Percentiles rank a stretch among this genome's conserved stretches.
Conservation (phyloP, 176 grass and related monocot species). For the Tillandsia fasciculata region DNA sequence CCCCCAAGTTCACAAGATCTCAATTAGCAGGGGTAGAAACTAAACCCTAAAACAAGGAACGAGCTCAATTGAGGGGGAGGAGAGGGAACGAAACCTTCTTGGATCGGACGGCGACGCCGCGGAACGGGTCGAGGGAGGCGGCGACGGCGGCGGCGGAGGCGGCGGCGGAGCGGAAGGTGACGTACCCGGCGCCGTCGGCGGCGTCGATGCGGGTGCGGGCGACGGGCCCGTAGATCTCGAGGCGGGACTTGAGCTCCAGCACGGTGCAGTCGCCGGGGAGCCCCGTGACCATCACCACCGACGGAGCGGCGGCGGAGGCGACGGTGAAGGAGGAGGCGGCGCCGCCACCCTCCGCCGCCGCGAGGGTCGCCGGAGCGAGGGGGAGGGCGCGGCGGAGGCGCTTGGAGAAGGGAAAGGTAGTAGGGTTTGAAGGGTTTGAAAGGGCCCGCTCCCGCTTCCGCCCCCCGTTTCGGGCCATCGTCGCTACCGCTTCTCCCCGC, state of each 20-base stretch:
- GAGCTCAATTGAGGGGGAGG: not conserved
- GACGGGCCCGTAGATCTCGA: slow-evolving; percentile 60
- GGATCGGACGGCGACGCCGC: slow-evolving; percentile 38
- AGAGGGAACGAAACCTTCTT: slow-evolving; percentile 36
- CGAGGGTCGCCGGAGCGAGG: not conserved
- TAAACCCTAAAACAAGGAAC: not conserved
- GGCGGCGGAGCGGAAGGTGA: slow-evolving; percentile 53
- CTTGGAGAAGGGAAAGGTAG: slow-evolving; percentile 24
- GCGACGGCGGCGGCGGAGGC: slow-evolving; percentile 46
- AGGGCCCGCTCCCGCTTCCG: slow-evolving; percentile 27
- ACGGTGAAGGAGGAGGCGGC: not conserved
- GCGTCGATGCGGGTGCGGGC: slow-evolving; percentile 56
- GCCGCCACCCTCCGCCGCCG: not conserved
- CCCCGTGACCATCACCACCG: slow-evolving; percentile 48
- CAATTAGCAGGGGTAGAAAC: not conserved
- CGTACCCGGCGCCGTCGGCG: slow-evolving; percentile 47
- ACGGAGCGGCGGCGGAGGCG: not conserved
- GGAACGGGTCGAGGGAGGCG: slow-evolving; percentile 55
- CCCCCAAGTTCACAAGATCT: not conserved
- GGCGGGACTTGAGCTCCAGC: slow-evolving; percentile 75
- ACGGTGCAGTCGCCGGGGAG: slow-evolving; percentile 61
- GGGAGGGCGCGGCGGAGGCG: slow-evolving; percentile 21
- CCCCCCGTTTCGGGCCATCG: slow-evolving; percentile 30
- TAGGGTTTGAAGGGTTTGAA: not conserved
- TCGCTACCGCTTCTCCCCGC: not conserved